Base-by-base conservation (phyloP, 768 basidiomycete species). In the Lentinula sp. region DNA sequence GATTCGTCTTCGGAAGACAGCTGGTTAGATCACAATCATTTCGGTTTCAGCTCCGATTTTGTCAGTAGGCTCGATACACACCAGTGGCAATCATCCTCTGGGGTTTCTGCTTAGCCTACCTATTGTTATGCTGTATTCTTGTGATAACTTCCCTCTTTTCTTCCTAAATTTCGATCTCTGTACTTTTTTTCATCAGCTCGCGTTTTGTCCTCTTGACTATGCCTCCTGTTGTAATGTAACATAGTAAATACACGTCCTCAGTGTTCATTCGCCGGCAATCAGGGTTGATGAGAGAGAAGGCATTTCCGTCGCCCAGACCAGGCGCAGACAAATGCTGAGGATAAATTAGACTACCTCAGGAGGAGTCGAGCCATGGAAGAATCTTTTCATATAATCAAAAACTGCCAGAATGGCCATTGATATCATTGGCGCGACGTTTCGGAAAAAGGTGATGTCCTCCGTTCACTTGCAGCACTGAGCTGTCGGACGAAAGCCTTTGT, bases 11-110 rank as follows among this genome's bases (percentile, higher is more conserved):
- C 46, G 21, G 58, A 59, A 7, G 59, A 32, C 28, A 42, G 32
- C 39, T 52, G 49, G 48, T 21, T 39, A 42, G 59, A 60, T 51
- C 31, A 39, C 28, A 32, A 28, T 28, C 51, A 60, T 32, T 15
- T 59, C 2, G 50, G 21, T 5, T 52, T 60, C 28, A 60, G 59
- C 50, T 60, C 59, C 11, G 37, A 51, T 31, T 60, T 60, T 21
- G 39, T 31, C 21, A 50, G 28, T n/a, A 60, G 59, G 28, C 18
- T 60, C 4, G 15, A 52, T 39, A 23, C 31, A 10, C 15, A 49
- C 15, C 57, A 48, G 13, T 49, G 18, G 35, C 4, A n/a, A 5
- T 35, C 21, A 11, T 48, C 46, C 21, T 23, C 21, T 9, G 9
- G 7, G n/a, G 7, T 45, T 18, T 16, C n/a, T 45, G 43, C n/a